Evolutionary conservation across 2,329 filamentous ascomycete species (phyloP).

Genomic region (Tympanopsis confertula): DNA sequence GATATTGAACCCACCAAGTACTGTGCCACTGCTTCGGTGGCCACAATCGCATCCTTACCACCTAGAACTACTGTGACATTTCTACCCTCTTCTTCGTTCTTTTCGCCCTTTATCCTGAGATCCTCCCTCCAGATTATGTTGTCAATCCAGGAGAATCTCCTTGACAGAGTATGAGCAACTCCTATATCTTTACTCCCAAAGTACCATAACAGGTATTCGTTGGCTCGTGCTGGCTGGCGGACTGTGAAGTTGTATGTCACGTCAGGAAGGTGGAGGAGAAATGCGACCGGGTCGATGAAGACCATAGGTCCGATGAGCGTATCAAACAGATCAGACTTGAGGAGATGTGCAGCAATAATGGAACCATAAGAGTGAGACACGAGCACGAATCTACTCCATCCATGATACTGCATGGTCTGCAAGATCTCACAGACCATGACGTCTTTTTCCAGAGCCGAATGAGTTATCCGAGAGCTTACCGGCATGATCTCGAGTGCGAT

Average conservation of each 20-base stretch:
- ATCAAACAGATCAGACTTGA: conserved; percentile 33
- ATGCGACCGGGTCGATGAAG: conserved; percentile 49
- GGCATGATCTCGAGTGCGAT: conserved; percentile 56
- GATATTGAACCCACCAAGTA: not conserved
- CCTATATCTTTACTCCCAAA: conserved; percentile 59
- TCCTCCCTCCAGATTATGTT: conserved; percentile 63
- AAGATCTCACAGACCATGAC: conserved; percentile 45
- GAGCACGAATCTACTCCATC: conserved; percentile 45
- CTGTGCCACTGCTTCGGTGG: not conserved
- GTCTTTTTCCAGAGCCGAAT: conserved; percentile 33
- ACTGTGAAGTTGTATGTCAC: conserved; percentile 63
- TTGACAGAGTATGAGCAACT: conserved; percentile 49
- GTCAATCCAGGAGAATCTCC: conserved; percentile 63
- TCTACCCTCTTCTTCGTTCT: not conserved
- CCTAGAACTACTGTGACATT: not conserved
- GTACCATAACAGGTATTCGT: conserved; percentile 61
- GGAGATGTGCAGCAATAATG: conserved; percentile 48
- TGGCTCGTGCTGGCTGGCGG: conserved; percentile 39
- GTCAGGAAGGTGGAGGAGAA: conserved; percentile 57
- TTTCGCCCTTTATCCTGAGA: conserved; percentile 17
- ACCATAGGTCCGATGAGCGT: conserved; percentile 35
- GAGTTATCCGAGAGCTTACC: conserved; percentile 50
- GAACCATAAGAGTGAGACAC: conserved; percentile 55
- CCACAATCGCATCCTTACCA: not conserved
- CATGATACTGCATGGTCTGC: conserved; percentile 42